phyloP scores from a whole-genome alignment of 192 early-diverging fungal species.

The Entrophospora sp. region DNA sequence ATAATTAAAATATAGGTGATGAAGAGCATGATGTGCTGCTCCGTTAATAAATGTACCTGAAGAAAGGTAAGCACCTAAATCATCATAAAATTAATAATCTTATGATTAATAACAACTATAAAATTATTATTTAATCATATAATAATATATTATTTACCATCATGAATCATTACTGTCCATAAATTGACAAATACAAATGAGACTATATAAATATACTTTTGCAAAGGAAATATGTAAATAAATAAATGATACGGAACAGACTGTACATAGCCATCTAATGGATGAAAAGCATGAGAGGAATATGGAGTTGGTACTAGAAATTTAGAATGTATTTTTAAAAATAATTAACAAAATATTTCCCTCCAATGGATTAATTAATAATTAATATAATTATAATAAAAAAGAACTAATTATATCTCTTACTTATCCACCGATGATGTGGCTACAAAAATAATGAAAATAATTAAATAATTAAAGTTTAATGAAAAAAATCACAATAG shows the following conservation, averaged over 20 bases:
- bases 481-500: too few relatives aligned
- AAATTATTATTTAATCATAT: too few relatives aligned
- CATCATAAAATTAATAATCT: too few relatives aligned
- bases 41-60: conserved; percentile 67
- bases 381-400: background rate
- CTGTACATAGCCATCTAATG: conserved; percentile 89
- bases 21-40: conserved; percentile 94
- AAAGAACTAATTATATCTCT: background rate
- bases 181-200: conserved; percentile 84
- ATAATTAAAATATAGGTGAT: conserved; percentile 98
- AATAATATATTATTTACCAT: too few relatives aligned
- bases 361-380: background rate
- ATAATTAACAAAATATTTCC: too few relatives aligned
- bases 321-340: conserved; percentile 42
- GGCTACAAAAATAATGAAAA: background rate
- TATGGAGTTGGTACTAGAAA: conserved; percentile 86
- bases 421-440: conserved; percentile 21
- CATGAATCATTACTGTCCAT: conserved; percentile 97
- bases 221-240: conserved; percentile 85
- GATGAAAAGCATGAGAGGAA: conserved; percentile 93
- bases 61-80: conserved; percentile 65
- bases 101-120: too few relatives aligned
- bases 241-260: conserved; percentile 93
- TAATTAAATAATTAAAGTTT: background rate
- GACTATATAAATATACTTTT: conserved; percentile 80